Base-by-base conservation (phyloP, 371 early-diverging fungal genomes). In the Mortierella sp. region DNA sequence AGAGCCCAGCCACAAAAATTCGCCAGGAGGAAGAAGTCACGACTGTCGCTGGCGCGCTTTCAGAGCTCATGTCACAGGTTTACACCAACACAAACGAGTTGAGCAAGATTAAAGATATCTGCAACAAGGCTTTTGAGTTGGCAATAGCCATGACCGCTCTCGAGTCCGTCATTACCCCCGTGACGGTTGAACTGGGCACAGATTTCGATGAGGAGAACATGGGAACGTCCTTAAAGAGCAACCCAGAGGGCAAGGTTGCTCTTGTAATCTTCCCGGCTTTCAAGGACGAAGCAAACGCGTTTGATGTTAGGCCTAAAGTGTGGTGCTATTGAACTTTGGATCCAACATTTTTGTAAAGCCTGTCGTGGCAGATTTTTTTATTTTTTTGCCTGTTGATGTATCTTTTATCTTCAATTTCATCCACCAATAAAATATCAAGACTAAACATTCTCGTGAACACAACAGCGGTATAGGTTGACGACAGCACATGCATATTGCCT, bases 81-180 rank as follows among this genome's bases (percentile, higher is more conserved):
- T 87, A 84, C 30, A 66, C 68, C 16, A 72, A 75, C 64, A 63
- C 83, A 74, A 68, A 86, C 84, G 75, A 75, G 84, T 10, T 86
- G 85, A 66, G 67, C 67, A 89, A 89, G 72, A 75, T 89, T 39
- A 71, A 83, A 43, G 90, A 89, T 64, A 86, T 91, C 60, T 87
- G 88, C 47, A 88, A 86, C 69, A 89, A 88, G 70, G 86, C 88
- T 1, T 79, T 88, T 52, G 87, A 86, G 47, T 70, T 91, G 35
- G 73, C 87, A 20, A 74, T 89, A 55, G 91, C 91, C 45, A 89
- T 89, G 68, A 88, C 87, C 49, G 91, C 88, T 28, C 87, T 88
- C 52, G 90, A 89, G 59, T 87, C 88, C 16, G 88, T 87, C 22
- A 89, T 91, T n/a, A 64, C 64, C 3, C 88, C 87, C 9, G 52